A percentile compares a stretch with the other conserved stretches of the same genome.
These are phyloP conservation scores for Ulvella scutata DNA, from an alignment of 139 green algal species.

Conservation along the genomic window DNA sequence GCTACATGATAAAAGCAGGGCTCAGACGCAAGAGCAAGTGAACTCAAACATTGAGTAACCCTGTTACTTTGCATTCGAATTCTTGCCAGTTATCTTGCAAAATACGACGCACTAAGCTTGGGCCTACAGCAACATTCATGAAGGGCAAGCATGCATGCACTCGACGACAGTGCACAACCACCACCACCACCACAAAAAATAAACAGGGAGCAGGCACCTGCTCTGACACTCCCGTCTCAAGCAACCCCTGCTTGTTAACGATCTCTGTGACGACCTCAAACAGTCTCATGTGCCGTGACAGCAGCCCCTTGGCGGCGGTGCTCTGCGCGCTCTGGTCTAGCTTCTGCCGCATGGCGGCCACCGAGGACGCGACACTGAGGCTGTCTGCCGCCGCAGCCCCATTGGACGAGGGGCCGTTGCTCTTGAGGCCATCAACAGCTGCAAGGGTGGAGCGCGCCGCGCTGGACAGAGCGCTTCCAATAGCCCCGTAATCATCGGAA, in stretches of 20 bases:
- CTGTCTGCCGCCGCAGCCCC: background rate
- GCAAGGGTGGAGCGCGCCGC: background rate
- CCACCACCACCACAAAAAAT: no score
- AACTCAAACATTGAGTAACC: no score
- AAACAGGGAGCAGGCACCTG: background rate
- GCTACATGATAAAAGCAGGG: no score
- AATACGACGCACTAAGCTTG: no score
- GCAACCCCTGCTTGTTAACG: background rate
- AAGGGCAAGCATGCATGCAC: no score
- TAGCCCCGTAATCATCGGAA: background rate
- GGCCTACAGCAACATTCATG: no score
- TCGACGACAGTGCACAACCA: no score
- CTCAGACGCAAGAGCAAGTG: no score
- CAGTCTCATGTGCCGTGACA: conserved; percentile 1
- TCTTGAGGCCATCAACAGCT: background rate
- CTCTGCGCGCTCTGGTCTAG: background rate
- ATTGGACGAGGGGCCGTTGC: background rate
- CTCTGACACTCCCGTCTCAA: background rate
- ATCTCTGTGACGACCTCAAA: background rate
- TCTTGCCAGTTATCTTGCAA: no score
- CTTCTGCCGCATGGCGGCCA: background rate
- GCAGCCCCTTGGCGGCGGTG: background rate
- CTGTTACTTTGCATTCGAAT: no score
- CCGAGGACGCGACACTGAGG: no score
- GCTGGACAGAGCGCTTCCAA: background rate